phyloP scores from a whole-genome alignment of 306 rosid species.

The Castanea crenata region DNA sequence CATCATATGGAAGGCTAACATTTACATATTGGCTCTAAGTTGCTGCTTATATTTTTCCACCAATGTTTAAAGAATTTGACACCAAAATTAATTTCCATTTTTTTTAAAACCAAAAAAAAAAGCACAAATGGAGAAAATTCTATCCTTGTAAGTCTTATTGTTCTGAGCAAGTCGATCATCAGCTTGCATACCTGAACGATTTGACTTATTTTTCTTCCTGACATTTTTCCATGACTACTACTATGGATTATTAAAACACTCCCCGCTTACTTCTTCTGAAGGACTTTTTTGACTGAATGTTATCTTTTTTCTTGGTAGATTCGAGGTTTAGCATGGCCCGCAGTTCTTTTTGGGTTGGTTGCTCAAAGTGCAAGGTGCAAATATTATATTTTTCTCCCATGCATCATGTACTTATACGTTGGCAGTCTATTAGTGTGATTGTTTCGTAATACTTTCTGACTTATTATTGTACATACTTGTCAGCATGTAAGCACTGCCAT shows the following conservation, averaged over 20 bases:
- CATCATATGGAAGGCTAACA: not conserved
- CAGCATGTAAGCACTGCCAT: not conserved
- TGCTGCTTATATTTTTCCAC: not conserved
- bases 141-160: not conserved
- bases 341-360: slow-evolving; percentile 66
- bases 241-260: not conserved
- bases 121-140: not conserved
- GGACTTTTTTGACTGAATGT: not conserved
- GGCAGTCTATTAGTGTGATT: not conserved
- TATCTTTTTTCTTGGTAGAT: slow-evolving; percentile 36
- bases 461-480: not conserved
- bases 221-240: not conserved
- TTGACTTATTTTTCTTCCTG: not conserved
- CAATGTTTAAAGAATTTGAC: not conserved
- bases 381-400: slow-evolving; percentile 12
- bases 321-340: slow-evolving; percentile 76
- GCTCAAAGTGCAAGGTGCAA: slow-evolving; percentile 71
- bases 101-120: too few species aligned
- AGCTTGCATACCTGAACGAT: not conserved
- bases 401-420: slow-evolving; percentile 11
- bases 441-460: not conserved
- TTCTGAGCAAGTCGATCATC: not conserved
- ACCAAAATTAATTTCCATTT: not conserved
- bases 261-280: slow-evolving; percentile 17
- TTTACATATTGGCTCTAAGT: not conserved